Conservation (phyloP, 2,329 filamentous ascomycete species). For the Albifimbria verrucaria region DNA sequence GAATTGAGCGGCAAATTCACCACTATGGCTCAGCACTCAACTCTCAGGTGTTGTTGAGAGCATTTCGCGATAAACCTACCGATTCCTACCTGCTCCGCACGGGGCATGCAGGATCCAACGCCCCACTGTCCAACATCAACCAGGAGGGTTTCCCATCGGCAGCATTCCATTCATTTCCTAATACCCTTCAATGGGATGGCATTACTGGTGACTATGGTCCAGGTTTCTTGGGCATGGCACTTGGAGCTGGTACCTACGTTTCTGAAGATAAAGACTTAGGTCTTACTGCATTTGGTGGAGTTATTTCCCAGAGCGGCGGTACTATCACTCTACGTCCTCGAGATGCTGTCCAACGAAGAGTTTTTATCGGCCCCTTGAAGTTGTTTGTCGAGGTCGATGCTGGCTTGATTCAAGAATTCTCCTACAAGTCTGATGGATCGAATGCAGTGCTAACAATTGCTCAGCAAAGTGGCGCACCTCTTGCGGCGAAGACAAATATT, state of each 20-base stretch:
- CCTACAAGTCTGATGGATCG: constrained; percentile 15
- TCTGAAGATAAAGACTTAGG: constrained; percentile 39
- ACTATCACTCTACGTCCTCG: constrained; percentile 28
- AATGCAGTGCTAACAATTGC: background rate
- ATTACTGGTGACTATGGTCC: constrained; percentile 54
- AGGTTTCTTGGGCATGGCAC: constrained; percentile 45
- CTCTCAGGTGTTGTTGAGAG: constrained; percentile 45
- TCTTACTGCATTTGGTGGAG: constrained; percentile 43
- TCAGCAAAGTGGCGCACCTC: background rate
- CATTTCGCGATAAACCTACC: constrained; percentile 40
- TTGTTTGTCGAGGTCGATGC: constrained; percentile 37
- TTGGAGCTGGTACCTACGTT: constrained; percentile 48
- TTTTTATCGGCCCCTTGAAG: constrained; percentile 43
- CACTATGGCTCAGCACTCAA: constrained; percentile 46
- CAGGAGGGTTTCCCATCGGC: constrained; percentile 48
- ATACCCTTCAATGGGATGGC: constrained; percentile 49
- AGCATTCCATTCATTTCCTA: constrained; percentile 52
- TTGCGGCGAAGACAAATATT: background rate
- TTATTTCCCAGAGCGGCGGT: constrained; percentile 22
- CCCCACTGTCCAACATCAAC: constrained; percentile 50
- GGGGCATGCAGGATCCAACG: constrained; percentile 49
- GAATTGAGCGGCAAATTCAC: constrained; percentile 34
- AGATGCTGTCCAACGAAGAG: constrained; percentile 40
- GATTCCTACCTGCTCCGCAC: constrained; percentile 47
- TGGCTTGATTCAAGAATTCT: constrained; percentile 35